phyloP scores from a whole-genome alignment of 345 rosid species.

The Stellera chamaejasme region DNA sequence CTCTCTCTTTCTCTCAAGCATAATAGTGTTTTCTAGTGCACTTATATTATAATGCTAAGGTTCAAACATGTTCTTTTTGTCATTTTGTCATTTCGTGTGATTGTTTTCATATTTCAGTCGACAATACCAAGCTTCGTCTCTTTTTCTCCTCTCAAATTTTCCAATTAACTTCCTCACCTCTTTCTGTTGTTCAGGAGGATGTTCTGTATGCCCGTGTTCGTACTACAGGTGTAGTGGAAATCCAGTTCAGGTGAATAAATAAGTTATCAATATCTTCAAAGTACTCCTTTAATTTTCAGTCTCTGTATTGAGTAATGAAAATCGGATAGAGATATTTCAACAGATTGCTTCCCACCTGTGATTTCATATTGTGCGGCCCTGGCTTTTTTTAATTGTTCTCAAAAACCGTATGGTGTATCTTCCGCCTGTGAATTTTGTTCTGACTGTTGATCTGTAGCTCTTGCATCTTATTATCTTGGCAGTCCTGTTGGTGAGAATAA shows the following conservation, averaged over 20 bases:
- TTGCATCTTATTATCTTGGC: slow-evolving; percentile 22
- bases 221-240: slow-evolving; percentile 95
- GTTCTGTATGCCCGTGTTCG: slow-evolving; percentile 95
- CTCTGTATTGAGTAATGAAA: neutral
- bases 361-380: neutral
- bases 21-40: neutral
- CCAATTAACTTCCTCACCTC: slow-evolving; percentile 1
- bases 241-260: slow-evolving; percentile 85
- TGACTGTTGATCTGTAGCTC: slow-evolving; percentile 1
- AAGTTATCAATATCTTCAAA: neutral
- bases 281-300: slow-evolving; percentile 1
- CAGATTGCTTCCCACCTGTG: neutral
- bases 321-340: neutral
- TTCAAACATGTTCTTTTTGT: too few relatives aligned
- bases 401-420: neutral
- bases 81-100: neutral
- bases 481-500: slow-evolving; percentile 96
- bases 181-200: slow-evolving; percentile 61
- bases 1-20: slow-evolving; percentile 9
- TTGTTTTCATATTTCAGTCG: too few relatives aligned
- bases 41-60: neutral
- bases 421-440: slow-evolving; percentile 2
- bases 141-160: neutral
- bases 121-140: neutral
- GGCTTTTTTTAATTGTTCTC: slow-evolving; percentile 3